Base-by-base conservation (phyloP, 305 asterid genomes). In the Fraxinus sp. region DNA sequence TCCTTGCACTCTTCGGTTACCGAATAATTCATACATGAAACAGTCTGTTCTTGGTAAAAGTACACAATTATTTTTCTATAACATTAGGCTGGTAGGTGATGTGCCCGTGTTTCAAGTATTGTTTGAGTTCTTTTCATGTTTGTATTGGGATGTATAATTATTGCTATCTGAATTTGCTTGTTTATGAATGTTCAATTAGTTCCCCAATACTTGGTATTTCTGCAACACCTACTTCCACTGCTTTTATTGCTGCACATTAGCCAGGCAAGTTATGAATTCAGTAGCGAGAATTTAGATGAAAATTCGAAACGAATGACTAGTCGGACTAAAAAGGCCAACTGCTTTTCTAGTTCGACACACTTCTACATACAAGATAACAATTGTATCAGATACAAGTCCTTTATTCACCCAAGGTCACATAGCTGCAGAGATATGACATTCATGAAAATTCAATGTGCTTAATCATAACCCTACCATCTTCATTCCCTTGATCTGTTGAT, bases 201-300 rank as follows among this genome's bases (percentile, higher is more conserved):
- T 52, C 22, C 62, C 22, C 62, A 52, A 4, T 9, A 26, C 14
- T 9, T 24, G 18, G 30, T 16, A 92, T 87, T 36, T 94, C 94
- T 22, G 87, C 88, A 55, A 86, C 89, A 64, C 93, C 95, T 75
- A 81, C 96, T 84, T 92, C 92, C 85, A 90, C 35, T 37, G 97
- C 93, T 85, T 80, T 87, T 26, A 78, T 55, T 39, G 96, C 97
- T 93, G 91, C 91, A 88, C 16, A 75, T 32, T 57, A 32, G 24
- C 11, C 72, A 78, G 77, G 41, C 62, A 16, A 57, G 66, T 26
- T 73, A 33, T 68, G 32, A 64, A 64, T 64, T 64, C 72, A 64
- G 72, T 64, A 22, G 33, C 72, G 24, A 64, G 33, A 64, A 20
- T 20, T 62, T 22, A 66, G 35, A 66, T 24, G 74, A 66, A 66